Base-by-base conservation (phyloP, 2,329 filamentous ascomycete genomes). In the Colletotrichum truncatum region DNA sequence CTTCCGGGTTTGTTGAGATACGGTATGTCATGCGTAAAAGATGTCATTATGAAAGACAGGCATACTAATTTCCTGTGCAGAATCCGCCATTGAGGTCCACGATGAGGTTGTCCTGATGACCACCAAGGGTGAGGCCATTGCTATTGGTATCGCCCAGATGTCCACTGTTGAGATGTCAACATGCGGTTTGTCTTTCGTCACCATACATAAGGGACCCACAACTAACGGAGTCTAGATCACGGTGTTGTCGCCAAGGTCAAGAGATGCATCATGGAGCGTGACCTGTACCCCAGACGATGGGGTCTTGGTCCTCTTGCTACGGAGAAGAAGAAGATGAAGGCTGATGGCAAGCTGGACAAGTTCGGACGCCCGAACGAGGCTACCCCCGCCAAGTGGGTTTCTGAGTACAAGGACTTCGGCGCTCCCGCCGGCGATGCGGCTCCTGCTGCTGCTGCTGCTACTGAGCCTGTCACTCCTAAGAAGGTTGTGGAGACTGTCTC, bases 321-420 rank as follows among this genome's bases (percentile, higher is more conserved):
- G 51, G 94, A 98, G 87, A 99, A 99, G 90, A 99, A 99, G 92
- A 98, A 98, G 89, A 90, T 99, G 85, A 98, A 98, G 89, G 93
- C 94, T 56, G 92, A 93, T 72, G 96, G 96, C 80, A 97, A 98
- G 84, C 91, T 99, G 66, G 96, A 99, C 85, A 99, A 99, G 90
- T 98, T 89, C 73, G 96, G 96, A 71, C 91, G 94, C 64, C 81
- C 92, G 73, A 99, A 98, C 80, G 95, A 98, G 78, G 89, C 90
- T 69, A 99, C 96, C 5, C 96, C 96, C 25, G 89, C 94, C 73
- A 93, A 96, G 82, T 99, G 96, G 96, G 94, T 92, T 72, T 82
- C 87, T 36, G 92, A 93, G 71, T 99, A 99, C 87, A 95, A 94
- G 81, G 96, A 98, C 83, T 97, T 90, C 83, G 86, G 87, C 39